A percentile compares a stretch with the other conserved stretches of the same genome.
phyloP scores from a whole-genome alignment of 192 early-diverging fungal genomes.

The Entophlyctis helioformis region DNA sequence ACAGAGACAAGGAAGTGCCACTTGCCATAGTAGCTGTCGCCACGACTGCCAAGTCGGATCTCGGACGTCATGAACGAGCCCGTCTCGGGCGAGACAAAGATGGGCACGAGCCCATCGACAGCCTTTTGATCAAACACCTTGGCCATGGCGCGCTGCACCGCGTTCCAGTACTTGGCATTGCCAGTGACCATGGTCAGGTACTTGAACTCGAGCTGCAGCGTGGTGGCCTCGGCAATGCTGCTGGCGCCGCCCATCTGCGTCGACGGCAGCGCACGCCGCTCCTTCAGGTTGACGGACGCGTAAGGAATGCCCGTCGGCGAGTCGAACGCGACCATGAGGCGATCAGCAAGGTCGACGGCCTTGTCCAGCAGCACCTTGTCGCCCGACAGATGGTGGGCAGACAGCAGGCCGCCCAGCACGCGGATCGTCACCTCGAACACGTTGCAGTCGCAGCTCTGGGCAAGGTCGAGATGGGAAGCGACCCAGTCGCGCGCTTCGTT shows the following conservation, averaged over 20 bases:
- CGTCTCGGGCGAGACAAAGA: conserved; percentile 47
- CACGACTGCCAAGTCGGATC: conserved; percentile 64
- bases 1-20: not conserved
- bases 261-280: conserved; percentile 32
- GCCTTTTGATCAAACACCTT: conserved; percentile 32
- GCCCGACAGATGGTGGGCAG: conserved; percentile 67
- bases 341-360: conserved; percentile 63
- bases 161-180: conserved; percentile 60
- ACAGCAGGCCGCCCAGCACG: conserved; percentile 71
- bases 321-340: conserved; percentile 59
- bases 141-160: conserved; percentile 48
- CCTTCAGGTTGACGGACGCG: conserved; percentile 42
- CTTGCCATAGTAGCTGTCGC: conserved; percentile 85
- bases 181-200: conserved; percentile 66
- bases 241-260: conserved; percentile 35
- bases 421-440: conserved; percentile 86
- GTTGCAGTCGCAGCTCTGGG: conserved; percentile 35
- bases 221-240: conserved; percentile 67
- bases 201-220: conserved; percentile 79
- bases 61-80: conserved; percentile 44
- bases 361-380: conserved; percentile 53
- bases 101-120: conserved; percentile 64
- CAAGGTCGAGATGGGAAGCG: conserved; percentile 41
- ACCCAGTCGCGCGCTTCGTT: conserved; percentile 55
- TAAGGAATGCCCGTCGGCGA: conserved; percentile 51